phyloP scores from a whole-genome alignment of 2,329 filamentous ascomycete species.

The Colletotrichum trifolii region DNA sequence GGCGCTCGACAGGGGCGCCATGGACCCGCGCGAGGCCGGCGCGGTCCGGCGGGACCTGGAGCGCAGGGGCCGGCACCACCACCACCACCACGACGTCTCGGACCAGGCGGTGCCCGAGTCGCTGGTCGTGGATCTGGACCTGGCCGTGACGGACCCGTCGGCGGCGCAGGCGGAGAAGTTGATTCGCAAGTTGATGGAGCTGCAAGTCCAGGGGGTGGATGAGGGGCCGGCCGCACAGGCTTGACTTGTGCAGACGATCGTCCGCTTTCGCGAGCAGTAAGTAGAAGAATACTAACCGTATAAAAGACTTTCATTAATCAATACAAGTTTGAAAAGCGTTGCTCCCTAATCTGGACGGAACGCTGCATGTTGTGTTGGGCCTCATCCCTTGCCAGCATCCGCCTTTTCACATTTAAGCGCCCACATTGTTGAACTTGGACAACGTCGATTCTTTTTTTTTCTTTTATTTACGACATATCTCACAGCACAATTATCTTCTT shows the following conservation, averaged over 20 bases:
- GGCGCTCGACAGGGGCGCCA: conserved; percentile 46
- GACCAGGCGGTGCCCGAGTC: conserved; percentile 44
- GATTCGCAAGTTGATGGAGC: conserved; percentile 42
- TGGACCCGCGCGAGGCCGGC: conserved; percentile 43
- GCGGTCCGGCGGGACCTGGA: conserved; percentile 45
- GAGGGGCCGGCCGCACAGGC: not conserved
- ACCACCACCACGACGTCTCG: conserved; percentile 25
- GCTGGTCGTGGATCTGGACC: conserved; percentile 49
- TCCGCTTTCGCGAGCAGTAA: not conserved
- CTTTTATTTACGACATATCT: too few relatives aligned
- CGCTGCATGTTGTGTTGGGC: too few relatives aligned
- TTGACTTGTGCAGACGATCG: not conserved
- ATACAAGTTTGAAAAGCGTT: too few relatives aligned
- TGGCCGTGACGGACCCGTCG: conserved; percentile 48
- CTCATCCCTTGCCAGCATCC: too few relatives aligned
- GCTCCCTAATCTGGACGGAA: too few relatives aligned
- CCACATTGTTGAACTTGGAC: too few relatives aligned
- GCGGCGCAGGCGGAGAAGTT: conserved; percentile 48
- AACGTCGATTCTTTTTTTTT: too few relatives aligned
- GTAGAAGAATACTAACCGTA: not conserved
- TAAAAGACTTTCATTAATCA: too few relatives aligned
- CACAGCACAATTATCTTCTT: too few relatives aligned
- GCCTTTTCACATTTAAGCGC: too few relatives aligned
- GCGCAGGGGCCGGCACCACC: conserved; percentile 37
- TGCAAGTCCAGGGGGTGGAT: not conserved